A percentile compares a stretch with the other conserved stretches of the same genome.
Conservation (phyloP, 257 asterid genomes). For the Voacanga thouarsii region DNA sequence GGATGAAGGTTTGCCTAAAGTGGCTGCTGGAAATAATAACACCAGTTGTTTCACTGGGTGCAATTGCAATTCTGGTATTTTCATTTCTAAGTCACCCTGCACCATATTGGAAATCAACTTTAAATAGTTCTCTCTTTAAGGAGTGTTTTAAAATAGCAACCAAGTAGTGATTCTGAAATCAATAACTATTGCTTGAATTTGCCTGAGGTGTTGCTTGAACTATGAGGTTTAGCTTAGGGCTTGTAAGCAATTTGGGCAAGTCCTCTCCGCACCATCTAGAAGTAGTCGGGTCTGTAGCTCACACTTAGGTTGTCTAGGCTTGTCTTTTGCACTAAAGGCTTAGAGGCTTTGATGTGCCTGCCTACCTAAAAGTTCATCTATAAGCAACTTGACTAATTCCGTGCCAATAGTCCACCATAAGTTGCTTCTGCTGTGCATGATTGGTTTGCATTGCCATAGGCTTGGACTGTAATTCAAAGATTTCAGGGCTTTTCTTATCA, state of each 20-base stretch:
- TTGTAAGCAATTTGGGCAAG: neutral
- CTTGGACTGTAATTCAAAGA: neutral
- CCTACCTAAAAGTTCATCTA: neutral
- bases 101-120: neutral
- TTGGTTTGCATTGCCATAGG: neutral
- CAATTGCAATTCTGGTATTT: constrained; percentile 72
- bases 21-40: constrained; percentile 40
- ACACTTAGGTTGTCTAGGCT: neutral
- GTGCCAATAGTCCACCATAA: neutral
- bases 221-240: neutral
- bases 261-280: neutral
- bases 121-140: neutral
- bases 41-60: constrained; percentile 72
- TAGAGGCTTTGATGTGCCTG: neutral
- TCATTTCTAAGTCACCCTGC: constrained; percentile 16
- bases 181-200: neutral
- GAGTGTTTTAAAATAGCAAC: neutral
- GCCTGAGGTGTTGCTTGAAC: neutral
- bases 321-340: neutral
- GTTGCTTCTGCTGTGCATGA: constrained; percentile 1
- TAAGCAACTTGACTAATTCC: neutral
- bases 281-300: neutral
- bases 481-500: neutral
- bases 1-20: constrained; percentile 59
- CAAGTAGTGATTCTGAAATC: neutral